Evolutionary conservation across 805 yeast species (phyloP), one percentile per base, ranked within the genome.

Genomic region (Barnettozyma botsteinii): DNA sequence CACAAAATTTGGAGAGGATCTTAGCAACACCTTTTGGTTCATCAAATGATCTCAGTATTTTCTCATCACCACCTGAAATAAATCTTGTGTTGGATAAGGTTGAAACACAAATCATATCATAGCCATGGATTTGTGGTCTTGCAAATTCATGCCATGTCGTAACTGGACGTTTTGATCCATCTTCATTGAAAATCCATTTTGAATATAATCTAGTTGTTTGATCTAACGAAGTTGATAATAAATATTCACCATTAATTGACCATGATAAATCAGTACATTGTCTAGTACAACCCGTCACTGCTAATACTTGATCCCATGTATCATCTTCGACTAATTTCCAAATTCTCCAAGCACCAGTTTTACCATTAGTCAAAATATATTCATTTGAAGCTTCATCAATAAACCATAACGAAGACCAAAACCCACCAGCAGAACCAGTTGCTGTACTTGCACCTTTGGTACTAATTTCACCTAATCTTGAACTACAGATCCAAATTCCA

Each of bases 381-480:
- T 76, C 69, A n/a, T 50, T 48, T 0, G 51, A 64, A 1, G 54
- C 54, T 5, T 47, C 42, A 23, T 67, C 62, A 7, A 61, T 58
- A 37, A 81, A 73, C 98, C 98, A 93, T 20, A 81, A 53, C 33
- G 79, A 71, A 3, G 73, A 62, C 81, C 81, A 77, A 51, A 79
- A 78, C 7, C 85, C 85, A 55, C 85, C 85, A 6, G 81, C 79
- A 0, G 98, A 83, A 7, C 99, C 99, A 0, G 98, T 93, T 4
- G 98, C 98, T 0, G 98, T 88, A 4, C 95, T 84, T 0, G 99
- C 96, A 53, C 99, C 99, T 62, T 93, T 91, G 36, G 88, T 83
- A 31, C 95, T 82, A 45, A 93, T 70, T 52, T 94, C 98, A 33
- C 99, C 99, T 15, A 93, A 65, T 50, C 98, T 68, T 15, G 80